Evolutionary conservation across 2,329 filamentous ascomycete species (phyloP).

Genomic region (Oidium heveae): DNA sequence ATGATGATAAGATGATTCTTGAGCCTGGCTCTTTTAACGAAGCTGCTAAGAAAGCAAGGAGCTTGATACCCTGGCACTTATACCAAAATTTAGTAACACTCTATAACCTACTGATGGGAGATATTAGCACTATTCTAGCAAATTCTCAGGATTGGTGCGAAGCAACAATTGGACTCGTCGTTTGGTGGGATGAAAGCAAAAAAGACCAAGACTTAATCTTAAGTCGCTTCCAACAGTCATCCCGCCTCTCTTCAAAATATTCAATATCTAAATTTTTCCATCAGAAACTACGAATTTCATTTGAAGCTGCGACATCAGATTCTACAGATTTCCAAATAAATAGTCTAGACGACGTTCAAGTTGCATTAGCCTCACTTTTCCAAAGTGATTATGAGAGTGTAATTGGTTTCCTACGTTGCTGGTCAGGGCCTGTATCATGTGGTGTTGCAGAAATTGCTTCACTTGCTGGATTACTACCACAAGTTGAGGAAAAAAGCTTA

Average conservation of each 20-base stretch:
- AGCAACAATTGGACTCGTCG: conserved; percentile 55
- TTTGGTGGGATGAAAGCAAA: conserved; percentile 79
- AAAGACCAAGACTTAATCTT: conserved; percentile 17
- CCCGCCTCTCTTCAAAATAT: conserved; percentile 17
- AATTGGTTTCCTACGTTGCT: conserved; percentile 46
- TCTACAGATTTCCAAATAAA: conserved; percentile 54
- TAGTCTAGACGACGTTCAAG: conserved; percentile 47
- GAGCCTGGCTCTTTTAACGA: conserved; percentile 36
- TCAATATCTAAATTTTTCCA: conserved; percentile 39
- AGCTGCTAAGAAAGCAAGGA: conserved; percentile 50
- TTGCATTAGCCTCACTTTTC: conserved; percentile 58
- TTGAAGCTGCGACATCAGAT: conserved; percentile 37
- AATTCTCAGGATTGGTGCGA: conserved; percentile 80
- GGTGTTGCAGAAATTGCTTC: conserved; percentile 64
- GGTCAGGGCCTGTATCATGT: conserved; percentile 58
- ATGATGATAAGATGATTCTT: conserved; percentile 16
- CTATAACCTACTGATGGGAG: conserved; percentile 59
- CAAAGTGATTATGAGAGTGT: conserved; percentile 61
- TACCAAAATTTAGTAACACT: conserved; percentile 64
- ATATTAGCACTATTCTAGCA: conserved; percentile 47
- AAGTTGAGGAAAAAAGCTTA: conserved; percentile 25
- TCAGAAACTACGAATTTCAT: conserved; percentile 43
- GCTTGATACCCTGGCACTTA: conserved; percentile 68
- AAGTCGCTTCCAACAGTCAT: conserved; percentile 8
- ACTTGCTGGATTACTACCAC: conserved; percentile 60